Conservation (phyloP, 1,284 basidiomycete species). For the Puccinia horiana region DNA sequence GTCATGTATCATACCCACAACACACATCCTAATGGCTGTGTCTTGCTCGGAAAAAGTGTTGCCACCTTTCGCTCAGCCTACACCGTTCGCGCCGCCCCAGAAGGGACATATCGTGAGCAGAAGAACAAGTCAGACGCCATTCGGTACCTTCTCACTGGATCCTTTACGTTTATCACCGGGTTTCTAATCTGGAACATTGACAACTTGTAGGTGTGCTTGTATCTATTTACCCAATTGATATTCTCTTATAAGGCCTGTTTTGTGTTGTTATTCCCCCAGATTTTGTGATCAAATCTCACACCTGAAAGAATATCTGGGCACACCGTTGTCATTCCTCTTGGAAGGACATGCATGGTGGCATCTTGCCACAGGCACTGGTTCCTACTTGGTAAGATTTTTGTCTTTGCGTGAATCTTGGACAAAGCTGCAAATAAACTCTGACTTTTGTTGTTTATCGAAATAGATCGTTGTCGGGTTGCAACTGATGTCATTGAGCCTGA, state of each 20-base stretch:
- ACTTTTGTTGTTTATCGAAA: neutral
- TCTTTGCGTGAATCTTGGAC: no score
- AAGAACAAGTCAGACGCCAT: conserved; percentile 42
- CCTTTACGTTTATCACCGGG: conserved; percentile 57
- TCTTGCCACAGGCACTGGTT: conserved; percentile 62
- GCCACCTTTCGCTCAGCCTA: conserved; percentile 26
- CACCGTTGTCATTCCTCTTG: conserved; percentile 50
- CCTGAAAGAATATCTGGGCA: conserved; percentile 52
- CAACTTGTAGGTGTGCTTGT: conserved; percentile 60
- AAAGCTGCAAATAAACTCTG: neutral
- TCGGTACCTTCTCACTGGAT: conserved; percentile 51
- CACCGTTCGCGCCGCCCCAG: conserved; percentile 48
- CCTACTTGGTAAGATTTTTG: conserved; percentile 54
- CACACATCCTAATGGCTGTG: conserved; percentile 23
- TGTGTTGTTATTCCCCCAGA: conserved; percentile 49
- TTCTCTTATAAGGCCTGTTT: conserved; percentile 51
- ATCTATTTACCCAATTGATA: neutral
- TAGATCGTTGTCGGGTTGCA: conserved; percentile 36
- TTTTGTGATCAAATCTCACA: conserved; percentile 50
- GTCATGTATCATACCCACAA: neutral
- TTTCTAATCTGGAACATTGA: conserved; percentile 64
- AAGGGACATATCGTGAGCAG: conserved; percentile 46
- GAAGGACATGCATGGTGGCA: conserved; percentile 63
- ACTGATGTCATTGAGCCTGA: conserved; percentile 36
- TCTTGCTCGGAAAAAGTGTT: conserved; percentile 55